phyloP scores from a whole-genome alignment of 306 rosid genomes.

The Hylodesmum podocarpum region DNA sequence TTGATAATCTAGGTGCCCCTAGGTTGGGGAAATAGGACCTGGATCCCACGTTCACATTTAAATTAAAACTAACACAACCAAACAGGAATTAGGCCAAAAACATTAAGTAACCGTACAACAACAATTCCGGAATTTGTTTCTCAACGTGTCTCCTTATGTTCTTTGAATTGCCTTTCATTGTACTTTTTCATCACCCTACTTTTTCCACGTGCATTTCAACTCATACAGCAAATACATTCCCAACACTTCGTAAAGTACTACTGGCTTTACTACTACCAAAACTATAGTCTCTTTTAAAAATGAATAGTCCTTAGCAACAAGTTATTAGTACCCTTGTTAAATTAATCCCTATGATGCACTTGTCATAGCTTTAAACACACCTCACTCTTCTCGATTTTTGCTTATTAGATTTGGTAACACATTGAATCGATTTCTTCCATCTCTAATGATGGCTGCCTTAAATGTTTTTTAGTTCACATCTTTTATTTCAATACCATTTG shows the following conservation, averaged over 20 bases:
- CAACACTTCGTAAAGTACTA: background rate
- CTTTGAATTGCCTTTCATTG: background rate
- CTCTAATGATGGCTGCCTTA: slow-evolving; percentile 1
- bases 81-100: slow-evolving; percentile 8
- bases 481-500: background rate
- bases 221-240: slow-evolving; percentile 9
- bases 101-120: slow-evolving; percentile 11
- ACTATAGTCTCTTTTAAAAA: background rate
- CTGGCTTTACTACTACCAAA: background rate
- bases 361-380: background rate
- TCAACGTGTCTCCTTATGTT: slow-evolving; percentile 16
- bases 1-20: background rate
- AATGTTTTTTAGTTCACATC: background rate
- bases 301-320: background rate
- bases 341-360: background rate
- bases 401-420: background rate
- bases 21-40: background rate
- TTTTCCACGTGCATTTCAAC: slow-evolving; percentile 34
- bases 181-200: slow-evolving; percentile 1
- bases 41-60: background rate
- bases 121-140: slow-evolving; percentile 7
- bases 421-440: background rate
- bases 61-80: background rate
- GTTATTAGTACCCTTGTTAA: background rate
- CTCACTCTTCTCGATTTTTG: slow-evolving; percentile 10